Percentiles rank a stretch among this genome's conserved stretches.
phyloP scores from a whole-genome alignment of 2,329 filamentous ascomycete genomes.

The Simplicillium sp. region DNA sequence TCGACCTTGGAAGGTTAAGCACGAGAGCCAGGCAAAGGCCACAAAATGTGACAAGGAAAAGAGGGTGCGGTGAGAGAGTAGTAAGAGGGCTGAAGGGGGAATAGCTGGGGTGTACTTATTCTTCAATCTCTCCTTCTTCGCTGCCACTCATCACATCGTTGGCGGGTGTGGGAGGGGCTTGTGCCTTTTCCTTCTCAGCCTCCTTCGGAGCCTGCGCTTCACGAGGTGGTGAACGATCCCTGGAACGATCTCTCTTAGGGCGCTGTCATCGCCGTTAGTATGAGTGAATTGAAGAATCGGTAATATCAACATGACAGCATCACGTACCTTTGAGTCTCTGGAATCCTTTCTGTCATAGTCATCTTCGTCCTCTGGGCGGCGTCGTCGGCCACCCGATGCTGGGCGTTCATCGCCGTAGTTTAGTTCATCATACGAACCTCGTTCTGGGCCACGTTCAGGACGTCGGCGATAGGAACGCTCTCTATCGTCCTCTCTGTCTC shows the following conservation, averaged over 20 bases:
- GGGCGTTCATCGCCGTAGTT: conserved; percentile 76
- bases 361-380: conserved; percentile 70
- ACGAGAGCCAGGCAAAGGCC: too few relatives aligned
- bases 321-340: conserved; percentile 55
- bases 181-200: conserved; percentile 33
- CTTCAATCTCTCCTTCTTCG: conserved; percentile 97
- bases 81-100: background rate
- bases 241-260: conserved; percentile 45
- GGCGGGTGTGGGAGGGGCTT: conserved; percentile 26
- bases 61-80: background rate
- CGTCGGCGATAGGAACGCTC: conserved; percentile 82
- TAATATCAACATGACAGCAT: conserved; percentile 8
- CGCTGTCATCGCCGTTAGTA: conserved; percentile 34
- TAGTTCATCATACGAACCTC: conserved; percentile 74
- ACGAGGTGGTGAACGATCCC: conserved; percentile 52
- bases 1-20: too few relatives aligned
- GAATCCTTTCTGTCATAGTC: conserved; percentile 55
- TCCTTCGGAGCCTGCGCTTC: conserved; percentile 39
- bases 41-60: background rate
- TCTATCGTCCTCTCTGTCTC: conserved; percentile 81
- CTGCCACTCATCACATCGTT: conserved; percentile 63
- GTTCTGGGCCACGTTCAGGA: conserved; percentile 44
- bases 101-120: conserved; percentile 35
- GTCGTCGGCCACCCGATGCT: conserved; percentile 53
- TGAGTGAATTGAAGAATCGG: conserved; percentile 2